Conservation (phyloP, 139 green algal genomes). For the Gonium pectorale region DNA sequence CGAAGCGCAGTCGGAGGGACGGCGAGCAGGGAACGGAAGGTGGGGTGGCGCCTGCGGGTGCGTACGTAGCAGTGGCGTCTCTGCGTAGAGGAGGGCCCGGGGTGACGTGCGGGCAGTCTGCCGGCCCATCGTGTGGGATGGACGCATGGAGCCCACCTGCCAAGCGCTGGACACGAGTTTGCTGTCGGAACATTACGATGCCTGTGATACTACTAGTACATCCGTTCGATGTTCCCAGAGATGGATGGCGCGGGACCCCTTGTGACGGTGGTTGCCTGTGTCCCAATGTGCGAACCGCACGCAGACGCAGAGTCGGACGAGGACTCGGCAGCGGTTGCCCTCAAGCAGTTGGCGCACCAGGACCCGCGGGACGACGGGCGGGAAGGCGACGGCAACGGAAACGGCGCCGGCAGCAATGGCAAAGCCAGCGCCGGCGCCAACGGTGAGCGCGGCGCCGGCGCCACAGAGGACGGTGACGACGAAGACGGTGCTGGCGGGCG, state of each 20-base stretch:
- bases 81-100: too few relatives aligned
- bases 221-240: too few relatives aligned
- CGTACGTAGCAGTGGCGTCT: background rate
- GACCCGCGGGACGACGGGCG: background rate
- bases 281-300: too few relatives aligned
- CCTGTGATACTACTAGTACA: too few relatives aligned
- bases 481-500: background rate
- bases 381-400: background rate
- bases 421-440: background rate
- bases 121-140: too few relatives aligned
- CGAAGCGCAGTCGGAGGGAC: slow-evolving; percentile 17
- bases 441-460: background rate
- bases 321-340: slow-evolving; percentile 33
- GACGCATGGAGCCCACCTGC: too few relatives aligned
- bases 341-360: slow-evolving; percentile 27
- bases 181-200: too few relatives aligned
- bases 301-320: slow-evolving; percentile 32
- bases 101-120: too few relatives aligned
- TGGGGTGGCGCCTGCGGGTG: too few relatives aligned
- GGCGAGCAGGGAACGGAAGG: slow-evolving; percentile 1
- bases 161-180: too few relatives aligned
- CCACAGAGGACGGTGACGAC: background rate
- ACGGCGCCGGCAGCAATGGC: background rate
- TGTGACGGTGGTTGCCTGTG: too few relatives aligned
- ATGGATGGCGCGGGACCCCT: too few relatives aligned